Evolutionary conservation across 2,329 filamentous ascomycete species (phyloP), one percentile per base, ranked within the genome.

Genomic region (Penicillium sp.): DNA sequence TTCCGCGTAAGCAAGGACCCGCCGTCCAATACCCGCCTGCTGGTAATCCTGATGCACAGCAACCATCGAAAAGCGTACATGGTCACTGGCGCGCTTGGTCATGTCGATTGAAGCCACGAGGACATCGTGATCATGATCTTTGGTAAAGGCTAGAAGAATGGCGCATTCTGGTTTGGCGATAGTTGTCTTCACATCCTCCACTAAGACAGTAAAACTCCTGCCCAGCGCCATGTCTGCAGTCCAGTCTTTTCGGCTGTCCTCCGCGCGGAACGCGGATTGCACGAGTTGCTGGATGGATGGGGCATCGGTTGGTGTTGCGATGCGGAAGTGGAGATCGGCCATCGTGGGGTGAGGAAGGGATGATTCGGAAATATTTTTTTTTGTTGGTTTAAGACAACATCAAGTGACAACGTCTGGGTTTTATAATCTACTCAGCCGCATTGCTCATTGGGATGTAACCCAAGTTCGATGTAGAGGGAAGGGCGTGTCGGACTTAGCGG

Each of bases 231-330:
- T 63, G 52, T 75, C 65, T 4, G 68, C 77, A 0, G 73, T 72
- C 74, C 74, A 76, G 55, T 65, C 58, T 53, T 68, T 55, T 48
- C 76, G 65, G 56, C 58, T 72, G 43, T 79, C 77, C 3, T 71
- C 66, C 45, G 75, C 68, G 33, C 74, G 75, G 47, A 80, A 80
- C 0, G 77, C 75, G 13, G 70, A 61, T 50, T 79, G 67, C 1
- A 78, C 71, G 1, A 80, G 68, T 16, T 69, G 56, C 27, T 75
- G 75, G 26, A 80, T 53, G 7, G 59, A 67, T 0, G 59, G 49
- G 0, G 73, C 77, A 54, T 80, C 76, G 2, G 74, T 65, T 7
- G 55, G 41, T 8, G 67, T 74, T 48, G 77, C 78, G 33, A 66
- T 47, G 52, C 75, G 77, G 55, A 78, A 79, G 9, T 68, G 57